Percentiles rank a stretch among this genome's conserved stretches.
These are phyloP conservation scores for Centella asiatica DNA, from an alignment of 129 eudicot genomes.

Conservation along the genomic window DNA sequence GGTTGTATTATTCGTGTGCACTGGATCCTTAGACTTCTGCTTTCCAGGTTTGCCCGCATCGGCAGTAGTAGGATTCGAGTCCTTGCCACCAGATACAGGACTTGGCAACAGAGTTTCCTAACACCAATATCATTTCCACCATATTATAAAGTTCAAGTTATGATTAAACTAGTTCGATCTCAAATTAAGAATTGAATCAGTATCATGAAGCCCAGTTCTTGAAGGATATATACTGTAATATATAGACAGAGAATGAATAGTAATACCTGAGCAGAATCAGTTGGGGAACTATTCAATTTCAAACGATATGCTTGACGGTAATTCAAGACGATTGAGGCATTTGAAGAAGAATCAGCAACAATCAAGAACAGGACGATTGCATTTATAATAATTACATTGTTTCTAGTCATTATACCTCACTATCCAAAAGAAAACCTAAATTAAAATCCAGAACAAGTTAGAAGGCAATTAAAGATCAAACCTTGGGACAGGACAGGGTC, in stretches of 20 bases:
- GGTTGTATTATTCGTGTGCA: not conserved
- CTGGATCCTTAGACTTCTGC: constrained; percentile 10
- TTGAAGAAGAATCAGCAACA: not conserved
- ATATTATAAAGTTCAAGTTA: not conserved
- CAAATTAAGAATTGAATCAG: no score
- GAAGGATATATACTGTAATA: not conserved
- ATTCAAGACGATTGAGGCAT: constrained; percentile 15
- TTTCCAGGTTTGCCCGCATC: not conserved
- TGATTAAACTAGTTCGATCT: not conserved
- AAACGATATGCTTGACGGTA: constrained; percentile 10
- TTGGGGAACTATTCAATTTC: not conserved
- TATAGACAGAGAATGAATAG: not conserved
- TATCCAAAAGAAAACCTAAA: not conserved
- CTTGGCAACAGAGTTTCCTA: constrained; percentile 16
- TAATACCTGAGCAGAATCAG: not conserved
- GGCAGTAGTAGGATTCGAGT: constrained; percentile 8
- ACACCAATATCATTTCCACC: not conserved
- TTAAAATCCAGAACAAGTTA: not conserved
- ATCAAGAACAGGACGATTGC: not conserved
- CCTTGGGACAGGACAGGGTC: no score
- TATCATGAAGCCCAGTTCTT: no score
- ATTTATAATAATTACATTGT: not conserved
- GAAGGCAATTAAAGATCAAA: not conserved
- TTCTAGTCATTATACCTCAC: constrained; percentile 12
- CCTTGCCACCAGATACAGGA: constrained; percentile 5